Base-by-base conservation (phyloP, 805 yeast species). In the Myxozyma vanderwaltii region DNA sequence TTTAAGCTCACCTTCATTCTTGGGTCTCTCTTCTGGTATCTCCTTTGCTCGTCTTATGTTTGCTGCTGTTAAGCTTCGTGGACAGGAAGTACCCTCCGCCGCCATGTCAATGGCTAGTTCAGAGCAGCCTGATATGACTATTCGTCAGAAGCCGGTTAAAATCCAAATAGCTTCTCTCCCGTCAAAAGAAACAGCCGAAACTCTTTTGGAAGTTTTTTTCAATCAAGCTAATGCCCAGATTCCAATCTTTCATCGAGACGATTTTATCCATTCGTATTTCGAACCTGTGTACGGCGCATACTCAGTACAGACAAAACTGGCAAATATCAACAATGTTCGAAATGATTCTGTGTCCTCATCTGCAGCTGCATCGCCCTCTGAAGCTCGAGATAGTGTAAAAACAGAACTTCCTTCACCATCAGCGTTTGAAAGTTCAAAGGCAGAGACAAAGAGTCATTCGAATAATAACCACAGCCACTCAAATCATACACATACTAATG, bases 191-290 rank as follows among this genome's bases (percentile, higher is more conserved):
- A 80, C 83, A 33, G 96, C 97, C 0, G 83, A 86, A 67, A 76
- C 78, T 51, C 79, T 88, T 45, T 68, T 90, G 7, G 79, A 83
- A 38, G 76, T 82, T 1, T 90, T 81, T 70, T 91, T 91, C 69
- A 82, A 87, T 21, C 91, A 87, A 67, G 82, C 91, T 15, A 91
- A 91, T 70, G 78, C 95, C 1, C 96, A 90, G 71, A 72, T 89
- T 27, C 97, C 97, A 0, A 79, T 91, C 3, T 73, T 91, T 49
- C 96, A 91, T 70, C 79, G 96, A 31, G 96, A 89, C 67, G 82
- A 81, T 64, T 91, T 90, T 68, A 72, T 91, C 44, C 75, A 76
- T 48, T 75, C 77, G 27, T 84, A 83, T 68, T 91, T 88, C 70
- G 82, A 83, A 65, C 97, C 96, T 0, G 78, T 91, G 0, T 91